Evolutionary conservation across 169 alveolate species (phyloP).

Genomic region (Cryptosporidium viatorum): DNA sequence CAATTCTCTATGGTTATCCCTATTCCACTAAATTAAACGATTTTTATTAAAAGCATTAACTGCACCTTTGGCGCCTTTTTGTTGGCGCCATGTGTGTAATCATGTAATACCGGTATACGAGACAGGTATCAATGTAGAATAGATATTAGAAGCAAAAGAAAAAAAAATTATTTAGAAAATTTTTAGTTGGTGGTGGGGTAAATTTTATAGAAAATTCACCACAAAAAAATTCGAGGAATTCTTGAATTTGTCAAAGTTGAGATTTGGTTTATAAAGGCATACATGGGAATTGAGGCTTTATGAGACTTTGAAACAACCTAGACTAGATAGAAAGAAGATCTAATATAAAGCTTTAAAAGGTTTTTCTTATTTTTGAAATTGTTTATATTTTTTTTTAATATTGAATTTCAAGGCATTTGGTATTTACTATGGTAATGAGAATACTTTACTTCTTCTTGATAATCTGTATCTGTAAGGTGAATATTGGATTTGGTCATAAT

Average conservation of each 20-base stretch:
- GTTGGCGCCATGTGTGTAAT: background rate
- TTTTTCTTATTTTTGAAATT: background rate
- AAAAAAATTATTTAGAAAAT: background rate
- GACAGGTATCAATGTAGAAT: slow-evolving; percentile 12
- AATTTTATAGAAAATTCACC: background rate
- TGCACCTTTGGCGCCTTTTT: background rate
- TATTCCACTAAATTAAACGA: background rate
- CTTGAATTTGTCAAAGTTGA: background rate
- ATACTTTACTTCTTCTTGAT: background rate
- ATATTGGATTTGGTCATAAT: background rate
- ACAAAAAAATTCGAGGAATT: background rate
- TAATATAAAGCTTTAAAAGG: background rate
- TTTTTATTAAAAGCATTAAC: background rate
- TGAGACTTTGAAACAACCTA: background rate
- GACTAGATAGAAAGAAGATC: background rate
- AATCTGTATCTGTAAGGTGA: background rate
- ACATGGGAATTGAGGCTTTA: background rate
- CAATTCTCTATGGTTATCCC: slow-evolving; percentile 79
- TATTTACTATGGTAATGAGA: background rate
- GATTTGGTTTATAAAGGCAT: background rate
- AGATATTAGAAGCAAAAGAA: background rate
- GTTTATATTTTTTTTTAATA: background rate
- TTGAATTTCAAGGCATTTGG: background rate
- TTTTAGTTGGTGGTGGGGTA: slow-evolving; percentile 4
- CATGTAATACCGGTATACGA: slow-evolving; percentile 33